Evolutionary conservation across 2,329 filamentous ascomycete species (phyloP).

Genomic region (Mycosphaerelloides madeirae): DNA sequence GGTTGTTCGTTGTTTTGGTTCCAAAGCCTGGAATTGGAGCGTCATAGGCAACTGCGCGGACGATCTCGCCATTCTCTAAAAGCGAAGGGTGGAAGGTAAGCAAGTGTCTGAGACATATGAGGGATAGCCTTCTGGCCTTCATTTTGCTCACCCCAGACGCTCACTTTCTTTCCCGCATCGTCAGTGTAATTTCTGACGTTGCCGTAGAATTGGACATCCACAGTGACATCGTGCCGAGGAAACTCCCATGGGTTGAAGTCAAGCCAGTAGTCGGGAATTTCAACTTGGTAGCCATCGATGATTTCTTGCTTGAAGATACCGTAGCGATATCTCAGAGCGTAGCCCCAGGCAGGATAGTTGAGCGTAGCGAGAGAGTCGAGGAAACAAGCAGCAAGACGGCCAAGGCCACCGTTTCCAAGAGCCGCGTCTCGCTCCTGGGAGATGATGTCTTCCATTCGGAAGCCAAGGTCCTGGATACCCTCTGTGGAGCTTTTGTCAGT

Average conservation of each 20-base stretch:
- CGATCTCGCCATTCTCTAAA: slow-evolving; percentile 89
- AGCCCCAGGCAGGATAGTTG: slow-evolving; percentile 96
- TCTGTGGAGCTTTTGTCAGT: slow-evolving; percentile 48
- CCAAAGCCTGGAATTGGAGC: slow-evolving; percentile 80
- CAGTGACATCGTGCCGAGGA: slow-evolving; percentile 86
- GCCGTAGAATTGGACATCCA: slow-evolving; percentile 96
- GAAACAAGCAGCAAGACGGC: slow-evolving; percentile 92
- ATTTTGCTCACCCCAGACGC: no score
- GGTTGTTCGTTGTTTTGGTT: slow-evolving; percentile 89
- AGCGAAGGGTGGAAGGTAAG: no score
- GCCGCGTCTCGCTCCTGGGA: slow-evolving; percentile 93
- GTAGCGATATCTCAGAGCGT: slow-evolving; percentile 90
- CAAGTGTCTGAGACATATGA: no score
- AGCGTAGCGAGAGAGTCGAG: slow-evolving; percentile 91
- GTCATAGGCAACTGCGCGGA: slow-evolving; percentile 89
- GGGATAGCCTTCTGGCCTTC: no score
- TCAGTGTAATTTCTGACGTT: slow-evolving; percentile 70
- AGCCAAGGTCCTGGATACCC: slow-evolving; percentile 82
- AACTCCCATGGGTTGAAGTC: slow-evolving; percentile 99
- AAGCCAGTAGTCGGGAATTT: slow-evolving; percentile 97
- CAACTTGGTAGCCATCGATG: slow-evolving; percentile 94
- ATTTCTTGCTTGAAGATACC: slow-evolving; percentile 99
- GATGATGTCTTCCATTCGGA: slow-evolving; percentile 95
- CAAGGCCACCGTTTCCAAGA: slow-evolving; percentile 90
- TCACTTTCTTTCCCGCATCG: slow-evolving; percentile 64